Percentiles rank a stretch among this genome's conserved stretches.
phyloP scores from a whole-genome alignment of 1,284 basidiomycete genomes.

The Takashimella tepidaria region DNA sequence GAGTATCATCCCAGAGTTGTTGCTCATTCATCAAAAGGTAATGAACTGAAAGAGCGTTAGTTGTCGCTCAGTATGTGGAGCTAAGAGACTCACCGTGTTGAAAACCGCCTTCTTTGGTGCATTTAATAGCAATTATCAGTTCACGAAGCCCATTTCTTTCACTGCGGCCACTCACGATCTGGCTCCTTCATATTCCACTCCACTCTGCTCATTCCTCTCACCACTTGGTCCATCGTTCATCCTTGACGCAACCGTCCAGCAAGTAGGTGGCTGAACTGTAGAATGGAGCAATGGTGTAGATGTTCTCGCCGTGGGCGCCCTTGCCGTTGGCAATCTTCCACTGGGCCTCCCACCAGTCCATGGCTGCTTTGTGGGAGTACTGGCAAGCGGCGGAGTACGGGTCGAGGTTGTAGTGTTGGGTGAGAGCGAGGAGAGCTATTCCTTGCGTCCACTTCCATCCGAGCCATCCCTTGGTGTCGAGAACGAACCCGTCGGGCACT shows the following conservation, averaged over 20 bases:
- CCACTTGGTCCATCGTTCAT: conserved; percentile 8
- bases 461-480: conserved; percentile 61
- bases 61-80: conserved; percentile 47
- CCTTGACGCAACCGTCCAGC: conserved; percentile 4
- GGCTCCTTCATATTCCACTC: conserved; percentile 59
- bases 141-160: no score
- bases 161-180: no score
- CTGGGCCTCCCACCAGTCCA: conserved; percentile 54
- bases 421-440: conserved; percentile 8
- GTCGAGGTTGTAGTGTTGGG: conserved; percentile 44
- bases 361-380: conserved; percentile 47
- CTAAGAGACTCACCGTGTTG: conserved; percentile 50
- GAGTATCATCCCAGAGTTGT: conserved; percentile 59
- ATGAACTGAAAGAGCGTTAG: conserved; percentile 6
- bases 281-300: conserved; percentile 59
- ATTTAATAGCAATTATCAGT: no score
- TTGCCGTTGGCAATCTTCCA: conserved; percentile 44
- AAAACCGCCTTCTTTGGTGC: conserved; percentile 55
- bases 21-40: conserved; percentile 2
- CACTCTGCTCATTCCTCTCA: conserved; percentile 59
- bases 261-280: conserved; percentile 54
- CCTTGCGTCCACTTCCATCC: conserved; percentile 61
- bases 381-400: conserved; percentile 38
- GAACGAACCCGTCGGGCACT: conserved; percentile 56
- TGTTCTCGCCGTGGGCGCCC: conserved; percentile 57